Base-by-base conservation (phyloP, 2,329 filamentous ascomycete species). In the Pezicula carpinea region DNA sequence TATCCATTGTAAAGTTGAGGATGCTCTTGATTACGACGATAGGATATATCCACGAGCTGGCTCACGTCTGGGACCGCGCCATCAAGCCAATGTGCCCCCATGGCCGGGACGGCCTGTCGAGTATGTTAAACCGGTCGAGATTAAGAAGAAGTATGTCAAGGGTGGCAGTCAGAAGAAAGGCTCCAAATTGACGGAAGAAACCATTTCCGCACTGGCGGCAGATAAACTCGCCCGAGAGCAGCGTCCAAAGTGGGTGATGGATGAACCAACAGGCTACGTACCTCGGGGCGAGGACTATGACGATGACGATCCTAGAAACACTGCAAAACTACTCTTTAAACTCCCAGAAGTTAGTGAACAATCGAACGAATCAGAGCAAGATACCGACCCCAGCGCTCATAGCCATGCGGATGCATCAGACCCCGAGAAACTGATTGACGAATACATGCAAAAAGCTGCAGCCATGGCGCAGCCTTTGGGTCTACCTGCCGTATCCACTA, bases 21-120 rank as follows among this genome's bases (percentile, higher is more conserved):
- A 99, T 69, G 93, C 89, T 0, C 74, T 99, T 23, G 93, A 99
- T 65, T 95, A 96, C 63, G 93, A 99, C 61, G 93, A 99, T 66
- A 85, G 93, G 54, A 97, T 99, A 55, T 97, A 97, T 63, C 93
- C 93, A 7, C 85, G 93, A 55, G 92, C 93, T 14, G 95, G 91
- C 63, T 97, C 93, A 46, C 85, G 93, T 32, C 75, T 97, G 32
- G 93, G 93, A 6, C 89, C 90, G 8, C 83, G 90, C 46, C 90
- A 97, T 66, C 93, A 99, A 70, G 92, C 93, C 4, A 85, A 83
- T 56, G 87, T 96, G 29, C 74, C 79, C 41, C 76, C 87, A 5
- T 99, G 93, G 93, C 85, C 85, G 46, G 93, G 92, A 5, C 82
- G 82, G 45, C 84, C 90, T 0, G 84, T 97, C n/a, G 77, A 95